Conservation (phyloP, 2,329 filamentous ascomycete species). For the Blastomyces parvus region DNA sequence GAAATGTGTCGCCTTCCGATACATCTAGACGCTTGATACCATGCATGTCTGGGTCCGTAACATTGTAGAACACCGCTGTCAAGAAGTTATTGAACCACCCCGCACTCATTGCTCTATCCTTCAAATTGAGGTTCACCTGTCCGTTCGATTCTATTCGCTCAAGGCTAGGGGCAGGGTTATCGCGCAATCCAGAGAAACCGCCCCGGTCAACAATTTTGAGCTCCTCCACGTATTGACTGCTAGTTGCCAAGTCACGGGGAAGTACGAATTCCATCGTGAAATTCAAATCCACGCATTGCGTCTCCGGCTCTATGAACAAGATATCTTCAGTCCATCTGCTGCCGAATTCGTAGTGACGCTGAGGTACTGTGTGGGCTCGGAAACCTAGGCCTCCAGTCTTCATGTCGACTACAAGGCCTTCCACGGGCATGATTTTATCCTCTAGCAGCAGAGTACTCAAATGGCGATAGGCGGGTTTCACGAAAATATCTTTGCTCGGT, state of each 20-base stretch:
- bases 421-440: conserved; percentile 27
- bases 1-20: conserved; percentile 2
- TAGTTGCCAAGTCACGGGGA: conserved; percentile 7
- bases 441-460: conserved; percentile 27
- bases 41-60: conserved; percentile 23
- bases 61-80: conserved; percentile 33
- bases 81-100: conserved; percentile 37
- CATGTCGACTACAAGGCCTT: conserved; percentile 39
- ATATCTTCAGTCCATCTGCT: conserved; percentile 41
- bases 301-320: conserved; percentile 40
- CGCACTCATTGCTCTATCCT: conserved; percentile 34
- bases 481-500: conserved; percentile 25
- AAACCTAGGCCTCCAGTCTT: conserved; percentile 37
- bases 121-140: conserved; percentile 30
- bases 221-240: conserved; percentile 13
- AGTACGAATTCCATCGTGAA: conserved; percentile 35
- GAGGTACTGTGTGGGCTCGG: conserved; percentile 38
- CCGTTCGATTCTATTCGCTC: conserved; percentile 3
- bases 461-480: conserved; percentile 24
- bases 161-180: neutral
- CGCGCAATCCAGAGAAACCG: conserved; percentile 27
- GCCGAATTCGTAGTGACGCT: conserved; percentile 23
- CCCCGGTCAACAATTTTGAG: conserved; percentile 35
- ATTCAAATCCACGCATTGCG: conserved; percentile 35
- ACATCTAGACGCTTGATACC: conserved; percentile 10